Base-by-base conservation (phyloP, 1,284 basidiomycete genomes). In the Cutaneotrichosporon cavernicola region DNA sequence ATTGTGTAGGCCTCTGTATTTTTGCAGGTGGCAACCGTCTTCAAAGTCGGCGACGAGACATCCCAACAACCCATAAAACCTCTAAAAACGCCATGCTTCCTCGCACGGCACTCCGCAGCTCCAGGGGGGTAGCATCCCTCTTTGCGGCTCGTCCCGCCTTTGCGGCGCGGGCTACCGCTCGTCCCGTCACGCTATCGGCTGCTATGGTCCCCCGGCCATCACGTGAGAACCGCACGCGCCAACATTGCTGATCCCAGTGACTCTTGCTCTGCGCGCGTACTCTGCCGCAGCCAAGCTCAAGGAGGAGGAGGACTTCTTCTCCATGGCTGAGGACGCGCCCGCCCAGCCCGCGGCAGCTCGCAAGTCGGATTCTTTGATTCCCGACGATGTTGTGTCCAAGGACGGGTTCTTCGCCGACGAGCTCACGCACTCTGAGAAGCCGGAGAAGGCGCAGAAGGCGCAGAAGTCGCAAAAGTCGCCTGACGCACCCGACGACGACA, bases 391-490 rank as follows among this genome's bases (percentile, higher is more conserved):
- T 18, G 18, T 5, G 14, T 43, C 43, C 43, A 18, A 46, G 18
- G 68, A 67, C 32, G 64, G 52, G 56, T 64, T 67, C 62, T 69
- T 65, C 55, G 34, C 62, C 2, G 56, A 63, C 26, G 68, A 69
- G 32, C 38, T 67, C 52, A 57, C 50, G 18, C 40, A 43, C 40
- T 43, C 40, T 16, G 56, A 50, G 38, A 31, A 57, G 49, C 18
- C 30, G 26, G 31, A 13, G 5, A 53, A 58, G 4, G 16, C 56
- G 30, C 30, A 51, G 6, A 49, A 21, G 2, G 51, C 52, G 3
- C 10, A 46, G 32, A 40, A 52, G 4, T 2, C 18, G 31, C 47
- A 53, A n/a, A 26, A 40, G 26, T 52, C 56, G 1, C 59, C 65
- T 22, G 53, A 50, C 22, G 14, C 51, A 4, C 22, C 60, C 13